Percentiles rank a stretch among this genome's conserved stretches.
phyloP scores from a whole-genome alignment of 441 rosid species.

The Dalechampia spathulata region DNA sequence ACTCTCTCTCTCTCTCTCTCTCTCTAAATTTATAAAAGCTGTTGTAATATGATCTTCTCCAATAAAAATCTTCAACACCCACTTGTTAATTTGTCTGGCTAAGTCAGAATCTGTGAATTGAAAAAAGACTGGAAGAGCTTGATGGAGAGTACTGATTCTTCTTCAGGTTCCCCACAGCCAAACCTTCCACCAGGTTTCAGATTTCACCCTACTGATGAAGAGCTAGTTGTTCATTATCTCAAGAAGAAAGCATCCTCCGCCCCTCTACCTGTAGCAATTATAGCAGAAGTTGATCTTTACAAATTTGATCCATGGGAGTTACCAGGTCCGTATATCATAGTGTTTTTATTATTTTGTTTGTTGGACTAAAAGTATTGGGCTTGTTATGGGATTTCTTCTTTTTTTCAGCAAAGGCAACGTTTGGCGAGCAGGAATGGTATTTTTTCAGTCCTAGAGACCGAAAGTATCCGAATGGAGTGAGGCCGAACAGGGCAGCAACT shows the following conservation, averaged over 20 bases:
- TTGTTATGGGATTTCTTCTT: not conserved
- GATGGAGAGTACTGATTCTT: slow-evolving; percentile 67
- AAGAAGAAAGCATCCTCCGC: slow-evolving; percentile 67
- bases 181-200: slow-evolving; percentile 82
- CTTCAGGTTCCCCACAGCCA: slow-evolving; percentile 54
- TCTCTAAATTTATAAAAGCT: not conserved
- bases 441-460: slow-evolving; percentile 89
- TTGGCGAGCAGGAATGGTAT: slow-evolving; percentile 95
- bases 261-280: slow-evolving; percentile 70
- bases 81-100: slow-evolving; percentile 4
- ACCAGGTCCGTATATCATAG: slow-evolving; percentile 36
- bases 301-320: slow-evolving; percentile 90
- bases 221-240: slow-evolving; percentile 75
- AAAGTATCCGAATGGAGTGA: slow-evolving; percentile 87
- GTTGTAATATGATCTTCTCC: slow-evolving; percentile 16
- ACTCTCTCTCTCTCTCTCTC: too few relatives aligned
- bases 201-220: slow-evolving; percentile 82
- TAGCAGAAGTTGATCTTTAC: slow-evolving; percentile 75
- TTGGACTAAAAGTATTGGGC: not conserved
- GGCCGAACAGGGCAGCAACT: slow-evolving; percentile 95
- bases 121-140: not conserved
- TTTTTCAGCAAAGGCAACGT: slow-evolving; percentile 68
- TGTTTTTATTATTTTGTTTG: too few relatives aligned
- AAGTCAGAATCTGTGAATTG: not conserved
- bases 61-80: slow-evolving; percentile 7